Evolutionary conservation across 257 asterid species (phyloP).

Genomic region (Thymus quinquecostatus): DNA sequence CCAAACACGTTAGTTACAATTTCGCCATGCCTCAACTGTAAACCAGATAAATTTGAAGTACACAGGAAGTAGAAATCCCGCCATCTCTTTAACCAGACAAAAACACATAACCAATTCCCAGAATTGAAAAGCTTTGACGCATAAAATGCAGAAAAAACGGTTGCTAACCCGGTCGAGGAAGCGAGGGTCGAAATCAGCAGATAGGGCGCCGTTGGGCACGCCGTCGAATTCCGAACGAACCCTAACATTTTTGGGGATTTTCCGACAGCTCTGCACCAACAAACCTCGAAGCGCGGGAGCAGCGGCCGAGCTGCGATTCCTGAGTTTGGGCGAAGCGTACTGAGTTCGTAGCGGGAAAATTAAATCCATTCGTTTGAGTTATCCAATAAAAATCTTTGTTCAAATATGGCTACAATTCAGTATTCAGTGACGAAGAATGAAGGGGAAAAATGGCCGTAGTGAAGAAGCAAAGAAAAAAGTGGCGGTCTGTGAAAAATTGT

Average conservation of each 20-base stretch:
- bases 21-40: conserved; percentile 7
- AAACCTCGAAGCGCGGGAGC: conserved; percentile 41
- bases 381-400: conserved; percentile 1
- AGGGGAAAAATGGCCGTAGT: background rate
- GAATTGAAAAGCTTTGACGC: background rate
- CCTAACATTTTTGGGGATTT: conserved; percentile 48
- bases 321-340: conserved; percentile 35
- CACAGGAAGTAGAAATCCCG: background rate
- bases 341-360: conserved; percentile 50
- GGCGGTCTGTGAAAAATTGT: background rate
- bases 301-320: conserved; percentile 27
- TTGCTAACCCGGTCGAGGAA: conserved; percentile 76
- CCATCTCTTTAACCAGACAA: background rate
- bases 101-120: background rate
- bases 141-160: conserved; percentile 12
- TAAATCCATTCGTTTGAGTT: conserved; percentile 54
- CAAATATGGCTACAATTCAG: background rate
- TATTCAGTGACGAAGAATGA: background rate
- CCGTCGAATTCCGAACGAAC: conserved; percentile 78
- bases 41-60: conserved; percentile 1
- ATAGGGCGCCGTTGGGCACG: conserved; percentile 69
- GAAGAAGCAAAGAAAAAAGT: conserved; percentile 15
- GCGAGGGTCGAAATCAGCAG: conserved; percentile 85
- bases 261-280: conserved; percentile 31
- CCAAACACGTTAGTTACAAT: conserved; percentile 19